These are phyloP conservation scores for Hemileccinum rubropunctum DNA, from an alignment of 768 basidiomycete genomes.

Conservation along the genomic window DNA sequence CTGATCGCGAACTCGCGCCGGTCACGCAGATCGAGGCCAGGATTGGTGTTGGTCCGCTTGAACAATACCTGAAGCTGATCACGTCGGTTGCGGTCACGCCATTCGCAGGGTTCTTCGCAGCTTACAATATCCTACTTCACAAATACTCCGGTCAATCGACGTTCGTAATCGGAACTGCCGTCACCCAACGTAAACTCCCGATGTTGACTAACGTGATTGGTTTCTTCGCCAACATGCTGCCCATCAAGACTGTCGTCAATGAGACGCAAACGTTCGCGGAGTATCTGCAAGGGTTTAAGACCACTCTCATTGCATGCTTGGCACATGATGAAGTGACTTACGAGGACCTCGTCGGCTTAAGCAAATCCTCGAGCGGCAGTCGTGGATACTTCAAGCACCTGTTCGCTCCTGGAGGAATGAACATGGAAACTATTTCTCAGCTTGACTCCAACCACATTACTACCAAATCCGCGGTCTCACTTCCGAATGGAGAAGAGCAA, in stretches of 20 bases:
- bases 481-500: constrained; percentile 29
- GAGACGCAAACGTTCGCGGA: constrained; percentile 24
- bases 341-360: constrained; percentile 28
- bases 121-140: constrained; percentile 32
- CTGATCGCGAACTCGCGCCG: constrained; percentile 25
- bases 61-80: constrained; percentile 21
- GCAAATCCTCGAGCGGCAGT: constrained; percentile 20
- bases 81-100: constrained; percentile 17
- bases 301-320: constrained; percentile 20
- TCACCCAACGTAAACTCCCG: constrained; percentile 30
- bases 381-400: constrained; percentile 33
- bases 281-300: constrained; percentile 24
- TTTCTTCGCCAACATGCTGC: constrained; percentile 32
- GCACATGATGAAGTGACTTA: constrained; percentile 30
- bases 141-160: constrained; percentile 31
- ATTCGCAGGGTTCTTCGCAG: constrained; percentile 32
- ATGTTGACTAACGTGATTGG: constrained; percentile 27
- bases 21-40: constrained; percentile 28
- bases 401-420: constrained; percentile 31
- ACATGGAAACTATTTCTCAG: constrained; percentile 23
- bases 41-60: constrained; percentile 16
- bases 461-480: constrained; percentile 16
- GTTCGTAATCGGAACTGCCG: constrained; percentile 29
- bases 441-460: constrained; percentile 16
- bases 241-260: constrained; percentile 27